These are phyloP conservation scores for Pochonia chlamydosporia DNA, from an alignment of 2,329 filamentous ascomycete species.

Conservation along the genomic window DNA sequence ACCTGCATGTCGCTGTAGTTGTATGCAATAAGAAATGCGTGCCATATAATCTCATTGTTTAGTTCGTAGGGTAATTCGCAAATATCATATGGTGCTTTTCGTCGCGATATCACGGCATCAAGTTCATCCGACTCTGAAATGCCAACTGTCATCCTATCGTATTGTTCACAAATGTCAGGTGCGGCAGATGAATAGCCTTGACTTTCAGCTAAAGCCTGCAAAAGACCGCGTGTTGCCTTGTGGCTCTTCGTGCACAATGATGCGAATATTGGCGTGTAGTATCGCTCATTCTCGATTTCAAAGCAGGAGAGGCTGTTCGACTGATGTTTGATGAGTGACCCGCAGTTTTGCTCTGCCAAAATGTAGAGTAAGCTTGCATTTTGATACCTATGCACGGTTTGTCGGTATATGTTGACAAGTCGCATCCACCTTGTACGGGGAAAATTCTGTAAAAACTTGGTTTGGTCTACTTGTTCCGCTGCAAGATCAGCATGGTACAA, in stretches of 20 bases:
- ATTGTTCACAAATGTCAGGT: background rate
- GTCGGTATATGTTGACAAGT: background rate
- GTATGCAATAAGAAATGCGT: no score
- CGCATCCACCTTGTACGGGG: background rate
- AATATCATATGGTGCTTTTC: no score
- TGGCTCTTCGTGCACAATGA: slow-evolving; percentile 8
- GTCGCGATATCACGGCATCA: no score
- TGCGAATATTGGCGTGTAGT: slow-evolving; percentile 8
- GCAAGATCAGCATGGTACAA: slow-evolving; percentile 13
- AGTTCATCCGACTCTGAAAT: background rate
- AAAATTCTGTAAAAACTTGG: background rate
- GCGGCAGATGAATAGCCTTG: background rate
- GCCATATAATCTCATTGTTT: no score
- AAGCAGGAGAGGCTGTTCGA: fast-evolving
- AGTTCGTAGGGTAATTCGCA: no score
- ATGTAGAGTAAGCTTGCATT: slow-evolving; percentile 11
- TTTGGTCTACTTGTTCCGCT: background rate
- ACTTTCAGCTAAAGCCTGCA: background rate
- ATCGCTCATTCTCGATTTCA: slow-evolving; percentile 1
- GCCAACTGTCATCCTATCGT: background rate
- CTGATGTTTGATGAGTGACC: background rate
- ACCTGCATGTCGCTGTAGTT: no score
- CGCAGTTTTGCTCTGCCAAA: background rate
- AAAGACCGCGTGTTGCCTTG: background rate
- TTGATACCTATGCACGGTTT: background rate